These are phyloP conservation scores for Colletotrichum godetiae DNA, from an alignment of 2,329 filamentous ascomycete genomes.

Conservation along the genomic window DNA sequence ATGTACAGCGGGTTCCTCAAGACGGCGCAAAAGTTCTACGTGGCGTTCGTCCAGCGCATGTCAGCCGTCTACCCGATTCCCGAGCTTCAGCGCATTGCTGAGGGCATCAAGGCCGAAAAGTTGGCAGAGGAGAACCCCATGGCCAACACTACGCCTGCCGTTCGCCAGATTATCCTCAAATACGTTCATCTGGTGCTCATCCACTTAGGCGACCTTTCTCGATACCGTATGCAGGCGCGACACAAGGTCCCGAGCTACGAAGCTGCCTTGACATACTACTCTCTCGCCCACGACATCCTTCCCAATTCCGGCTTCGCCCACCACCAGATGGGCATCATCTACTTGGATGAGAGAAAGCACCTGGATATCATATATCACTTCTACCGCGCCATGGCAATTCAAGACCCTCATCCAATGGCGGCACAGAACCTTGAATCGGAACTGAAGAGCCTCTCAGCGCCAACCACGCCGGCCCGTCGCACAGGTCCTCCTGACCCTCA, in stretches of 20 bases:
- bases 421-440: conserved; percentile 82
- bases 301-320: conserved; percentile 85
- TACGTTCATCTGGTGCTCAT: conserved; percentile 88
- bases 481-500: conserved; percentile 62
- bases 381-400: conserved; percentile 82
- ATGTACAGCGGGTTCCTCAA: conserved; percentile 88
- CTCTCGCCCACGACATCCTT: conserved; percentile 81
- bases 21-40: conserved; percentile 88
- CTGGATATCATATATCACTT: conserved; percentile 90
- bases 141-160: conserved; percentile 56
- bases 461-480: conserved; percentile 46
- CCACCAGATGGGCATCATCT: conserved; percentile 91
- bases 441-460: conserved; percentile 68
- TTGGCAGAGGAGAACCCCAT: conserved; percentile 56
- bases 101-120: conserved; percentile 55
- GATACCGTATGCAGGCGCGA: conserved; percentile 83
- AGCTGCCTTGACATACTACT: conserved; percentile 85
- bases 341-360: conserved; percentile 81
- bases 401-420: conserved; percentile 80
- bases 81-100: conserved; percentile 58
- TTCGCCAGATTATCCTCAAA: conserved; percentile 71
- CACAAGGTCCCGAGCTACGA: conserved; percentile 81
- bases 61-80: conserved; percentile 68
- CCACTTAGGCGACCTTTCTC: conserved; percentile 87
- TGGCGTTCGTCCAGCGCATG: conserved; percentile 83